Percentiles rank a stretch among this genome's conserved stretches.
phyloP scores from a whole-genome alignment of 306 rosid species.

The Leucaena leucocephala region DNA sequence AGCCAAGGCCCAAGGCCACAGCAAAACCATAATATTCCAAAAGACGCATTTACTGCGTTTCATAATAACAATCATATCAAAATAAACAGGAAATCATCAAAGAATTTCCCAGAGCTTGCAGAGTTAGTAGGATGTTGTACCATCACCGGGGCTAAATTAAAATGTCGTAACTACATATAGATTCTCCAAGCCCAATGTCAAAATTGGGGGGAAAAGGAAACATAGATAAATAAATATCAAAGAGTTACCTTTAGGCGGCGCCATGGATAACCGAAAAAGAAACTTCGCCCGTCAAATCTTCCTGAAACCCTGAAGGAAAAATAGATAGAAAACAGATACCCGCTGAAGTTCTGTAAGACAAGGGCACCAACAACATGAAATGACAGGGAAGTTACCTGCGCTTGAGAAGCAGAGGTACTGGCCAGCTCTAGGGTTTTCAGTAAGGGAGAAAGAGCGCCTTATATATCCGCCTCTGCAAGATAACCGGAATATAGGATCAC shows the following conservation, averaged over 20 bases:
- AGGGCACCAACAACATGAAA: not conserved
- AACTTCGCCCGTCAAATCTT: constrained; percentile 31
- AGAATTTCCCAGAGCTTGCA: not conserved
- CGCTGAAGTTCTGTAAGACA: not conserved
- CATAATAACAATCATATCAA: not conserved
- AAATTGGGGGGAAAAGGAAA: not conserved
- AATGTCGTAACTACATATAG: not conserved
- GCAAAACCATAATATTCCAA: not conserved
- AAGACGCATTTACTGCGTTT: not conserved
- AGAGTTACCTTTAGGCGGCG: constrained; percentile 59
- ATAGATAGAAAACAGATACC: not conserved
- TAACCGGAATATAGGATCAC: not conserved
- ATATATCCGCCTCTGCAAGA: not conserved
- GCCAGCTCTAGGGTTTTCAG: constrained; percentile 42
- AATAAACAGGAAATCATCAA: not conserved
- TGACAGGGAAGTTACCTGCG: constrained; percentile 30
- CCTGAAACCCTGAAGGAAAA: constrained; percentile 29
- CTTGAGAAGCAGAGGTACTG: not conserved
- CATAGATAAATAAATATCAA: not conserved
- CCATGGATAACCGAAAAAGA: constrained; percentile 48
- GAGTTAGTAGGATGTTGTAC: not conserved
- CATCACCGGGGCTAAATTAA: not conserved
- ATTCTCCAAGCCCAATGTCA: not conserved
- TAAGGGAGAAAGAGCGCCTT: not conserved
- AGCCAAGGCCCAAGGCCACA: not conserved